These are phyloP conservation scores for Moesziomyces sp. DNA, from an alignment of 1,284 basidiomycete genomes.

Conservation along the genomic window DNA sequence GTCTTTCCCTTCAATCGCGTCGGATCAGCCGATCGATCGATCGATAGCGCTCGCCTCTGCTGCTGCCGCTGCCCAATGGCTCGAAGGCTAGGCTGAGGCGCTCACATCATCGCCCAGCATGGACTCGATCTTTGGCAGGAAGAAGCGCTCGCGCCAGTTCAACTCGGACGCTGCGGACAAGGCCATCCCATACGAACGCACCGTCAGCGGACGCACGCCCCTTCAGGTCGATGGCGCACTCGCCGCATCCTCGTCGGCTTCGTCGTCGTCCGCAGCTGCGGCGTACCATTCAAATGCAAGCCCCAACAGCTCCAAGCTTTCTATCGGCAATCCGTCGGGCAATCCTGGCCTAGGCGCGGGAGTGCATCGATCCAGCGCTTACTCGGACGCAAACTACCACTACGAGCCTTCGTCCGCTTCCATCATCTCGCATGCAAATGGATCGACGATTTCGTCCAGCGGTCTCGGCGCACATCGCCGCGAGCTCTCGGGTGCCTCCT, in stretches of 20 bases:
- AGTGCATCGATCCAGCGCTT: slow-evolving; percentile 42
- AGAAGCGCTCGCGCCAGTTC: slow-evolving; percentile 54
- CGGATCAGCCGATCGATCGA: too few relatives aligned
- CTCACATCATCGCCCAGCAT: slow-evolving; percentile 6
- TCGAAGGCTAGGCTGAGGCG: too few relatives aligned
- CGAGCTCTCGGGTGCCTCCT: slow-evolving; percentile 29
- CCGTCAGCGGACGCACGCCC: slow-evolving; percentile 38
- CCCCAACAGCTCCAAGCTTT: slow-evolving; percentile 33
- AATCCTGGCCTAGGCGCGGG: slow-evolving; percentile 41
- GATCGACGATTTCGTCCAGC: slow-evolving; percentile 30
- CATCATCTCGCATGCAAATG: slow-evolving; percentile 36
- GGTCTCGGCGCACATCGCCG: slow-evolving; percentile 35
- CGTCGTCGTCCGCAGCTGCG: too few relatives aligned
- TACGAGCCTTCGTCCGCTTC: slow-evolving; percentile 24
- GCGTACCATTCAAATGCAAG: slow-evolving; percentile 8
- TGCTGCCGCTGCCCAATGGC: not conserved
- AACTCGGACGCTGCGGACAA: slow-evolving; percentile 51
- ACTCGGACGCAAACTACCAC: slow-evolving; percentile 13
- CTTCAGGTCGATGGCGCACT: slow-evolving; percentile 28
- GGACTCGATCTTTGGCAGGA: slow-evolving; percentile 54
- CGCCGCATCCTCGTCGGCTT: slow-evolving; percentile 8
- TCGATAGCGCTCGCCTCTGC: slow-evolving; percentile 2
- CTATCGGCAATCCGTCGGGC: slow-evolving; percentile 40
- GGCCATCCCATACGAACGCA: slow-evolving; percentile 54
- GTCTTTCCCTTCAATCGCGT: too few relatives aligned